Percentiles rank a stretch among this genome's conserved stretches.
These are phyloP conservation scores for Fusarium redolens DNA, from an alignment of 2,329 filamentous ascomycete genomes.

Conservation along the genomic window DNA sequence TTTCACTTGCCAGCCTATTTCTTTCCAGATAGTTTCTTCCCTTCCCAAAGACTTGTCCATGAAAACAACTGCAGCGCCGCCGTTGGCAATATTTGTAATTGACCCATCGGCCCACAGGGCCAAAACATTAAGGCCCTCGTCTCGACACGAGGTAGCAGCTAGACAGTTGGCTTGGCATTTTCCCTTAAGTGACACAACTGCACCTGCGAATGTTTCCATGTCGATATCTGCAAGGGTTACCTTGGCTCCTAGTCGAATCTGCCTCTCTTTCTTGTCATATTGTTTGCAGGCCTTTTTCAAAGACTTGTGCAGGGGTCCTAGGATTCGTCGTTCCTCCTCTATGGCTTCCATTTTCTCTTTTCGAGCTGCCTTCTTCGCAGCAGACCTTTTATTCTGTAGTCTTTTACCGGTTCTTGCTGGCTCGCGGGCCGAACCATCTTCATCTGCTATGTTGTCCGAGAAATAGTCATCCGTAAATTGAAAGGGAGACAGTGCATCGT, in stretches of 20 bases:
- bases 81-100: background rate
- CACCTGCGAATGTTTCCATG: background rate
- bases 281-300: background rate
- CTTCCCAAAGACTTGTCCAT: background rate
- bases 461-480: background rate
- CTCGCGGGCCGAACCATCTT: background rate
- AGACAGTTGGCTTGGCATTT: background rate
- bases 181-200: background rate
- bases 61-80: conserved; percentile 2
- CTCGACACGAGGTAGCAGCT: background rate
- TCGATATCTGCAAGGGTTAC: background rate
- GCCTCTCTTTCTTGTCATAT: background rate
- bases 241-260: background rate
- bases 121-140: background rate
- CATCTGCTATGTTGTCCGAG: background rate
- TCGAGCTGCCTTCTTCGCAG: background rate
- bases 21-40: background rate
- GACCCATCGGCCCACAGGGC: background rate
- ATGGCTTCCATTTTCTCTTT: background rate
- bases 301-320: background rate
- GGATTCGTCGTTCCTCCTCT: background rate
- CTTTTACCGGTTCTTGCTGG: background rate
- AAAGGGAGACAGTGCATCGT: background rate
- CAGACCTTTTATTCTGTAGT: background rate
- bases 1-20: conserved; percentile 2